Conservation (phyloP, 805 yeast genomes). For the Wickerhamomyces mucosus region DNA sequence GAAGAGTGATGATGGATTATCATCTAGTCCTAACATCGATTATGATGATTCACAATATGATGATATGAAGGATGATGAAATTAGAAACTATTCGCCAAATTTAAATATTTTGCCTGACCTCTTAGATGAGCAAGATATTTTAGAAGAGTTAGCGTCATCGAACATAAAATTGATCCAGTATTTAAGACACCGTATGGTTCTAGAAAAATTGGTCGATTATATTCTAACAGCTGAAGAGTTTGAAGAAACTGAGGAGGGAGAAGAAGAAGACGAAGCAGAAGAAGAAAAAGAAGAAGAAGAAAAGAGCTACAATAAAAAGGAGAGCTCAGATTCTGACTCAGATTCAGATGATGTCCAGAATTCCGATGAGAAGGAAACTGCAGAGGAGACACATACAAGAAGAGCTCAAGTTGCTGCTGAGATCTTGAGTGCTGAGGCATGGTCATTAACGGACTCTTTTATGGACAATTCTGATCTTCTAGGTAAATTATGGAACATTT, state of each 20-base stretch:
- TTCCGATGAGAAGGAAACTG: slow-evolving; percentile 24
- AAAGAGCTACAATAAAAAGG: slow-evolving; percentile 9
- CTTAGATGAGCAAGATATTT: slow-evolving; percentile 64
- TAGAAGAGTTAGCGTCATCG: slow-evolving; percentile 64
- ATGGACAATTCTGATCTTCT: slow-evolving; percentile 64
- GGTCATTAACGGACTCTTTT: slow-evolving; percentile 87
- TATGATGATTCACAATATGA: slow-evolving; percentile 15
- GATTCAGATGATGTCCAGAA: slow-evolving; percentile 17
- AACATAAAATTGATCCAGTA: slow-evolving; percentile 71
- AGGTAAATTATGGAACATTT: slow-evolving; percentile 67
- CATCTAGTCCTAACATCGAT: slow-evolving; percentile 10
- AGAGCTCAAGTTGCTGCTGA: slow-evolving; percentile 76
- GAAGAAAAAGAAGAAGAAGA: background rate
- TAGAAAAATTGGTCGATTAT: slow-evolving; percentile 58
- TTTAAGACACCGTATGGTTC: slow-evolving; percentile 67
- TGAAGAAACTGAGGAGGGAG: slow-evolving; percentile 6
- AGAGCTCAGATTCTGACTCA: slow-evolving; percentile 22
- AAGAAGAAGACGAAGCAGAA: slow-evolving; percentile 7
- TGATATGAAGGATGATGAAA: slow-evolving; percentile 24
- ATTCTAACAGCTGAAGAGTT: slow-evolving; percentile 34
- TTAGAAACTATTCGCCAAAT: slow-evolving; percentile 30
- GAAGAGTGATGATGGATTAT: slow-evolving; percentile 11
- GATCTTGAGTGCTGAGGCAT: slow-evolving; percentile 81
- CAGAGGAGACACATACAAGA: slow-evolving; percentile 27
- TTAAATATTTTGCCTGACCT: slow-evolving; percentile 42